These are phyloP conservation scores for Plasmodium vivax DNA, from an alignment of 169 alveolate species.

Conservation along the genomic window DNA sequence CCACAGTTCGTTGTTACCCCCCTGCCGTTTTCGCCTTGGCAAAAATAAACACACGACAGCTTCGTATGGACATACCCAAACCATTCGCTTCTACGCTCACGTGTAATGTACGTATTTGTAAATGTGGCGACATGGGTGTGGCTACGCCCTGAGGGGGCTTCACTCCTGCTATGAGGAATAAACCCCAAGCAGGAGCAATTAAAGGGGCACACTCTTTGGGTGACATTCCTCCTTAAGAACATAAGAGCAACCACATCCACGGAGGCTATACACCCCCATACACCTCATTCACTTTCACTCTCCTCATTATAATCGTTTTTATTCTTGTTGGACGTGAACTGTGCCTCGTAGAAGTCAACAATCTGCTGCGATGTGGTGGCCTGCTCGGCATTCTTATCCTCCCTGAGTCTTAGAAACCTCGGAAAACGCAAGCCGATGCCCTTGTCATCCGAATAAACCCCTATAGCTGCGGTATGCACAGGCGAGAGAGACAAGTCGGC, in stretches of 20 bases:
- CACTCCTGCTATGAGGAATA: background rate
- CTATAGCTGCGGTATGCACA: conserved; percentile 95
- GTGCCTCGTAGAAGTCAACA: conserved; percentile 88
- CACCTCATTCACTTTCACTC: conserved; percentile 53
- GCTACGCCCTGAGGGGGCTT: background rate
- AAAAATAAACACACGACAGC: background rate
- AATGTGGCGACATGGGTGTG: background rate
- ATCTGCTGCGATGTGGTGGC: conserved; percentile 94
- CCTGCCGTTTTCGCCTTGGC: background rate
- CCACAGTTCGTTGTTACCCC: background rate
- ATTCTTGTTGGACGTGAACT: conserved; percentile 73
- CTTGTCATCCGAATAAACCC: conserved; percentile 84
- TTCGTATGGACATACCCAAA: background rate
- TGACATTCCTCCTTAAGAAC: background rate
- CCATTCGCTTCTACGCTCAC: background rate
- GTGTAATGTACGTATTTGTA: background rate
- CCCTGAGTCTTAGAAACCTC: conserved; percentile 95
- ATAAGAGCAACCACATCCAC: background rate
- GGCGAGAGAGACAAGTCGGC: conserved; percentile 98
- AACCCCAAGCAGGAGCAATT: background rate
- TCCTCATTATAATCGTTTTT: conserved; percentile 63
- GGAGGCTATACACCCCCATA: background rate
- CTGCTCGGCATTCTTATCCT: conserved; percentile 95
- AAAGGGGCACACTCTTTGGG: background rate
- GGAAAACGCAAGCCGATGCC: conserved; percentile 99